Conservation (phyloP, 179 eudicot species). For the Carnegiea gigantea region DNA sequence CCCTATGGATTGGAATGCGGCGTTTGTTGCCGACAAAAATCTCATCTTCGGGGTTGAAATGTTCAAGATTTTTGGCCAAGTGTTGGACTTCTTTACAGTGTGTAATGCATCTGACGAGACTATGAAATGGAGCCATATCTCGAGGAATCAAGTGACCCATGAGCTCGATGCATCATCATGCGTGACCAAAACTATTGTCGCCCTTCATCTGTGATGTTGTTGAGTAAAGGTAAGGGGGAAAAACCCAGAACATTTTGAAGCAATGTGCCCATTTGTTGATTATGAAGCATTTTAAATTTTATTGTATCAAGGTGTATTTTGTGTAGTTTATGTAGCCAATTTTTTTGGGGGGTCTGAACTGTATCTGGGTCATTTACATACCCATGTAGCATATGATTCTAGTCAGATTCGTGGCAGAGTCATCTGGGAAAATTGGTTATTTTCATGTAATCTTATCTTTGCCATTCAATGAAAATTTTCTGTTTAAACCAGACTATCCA, state of each 20-base stretch:
- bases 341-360: constrained; percentile 14
- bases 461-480: neutral
- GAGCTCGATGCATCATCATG: constrained; percentile 89
- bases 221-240: neutral
- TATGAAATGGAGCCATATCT: constrained; percentile 74
- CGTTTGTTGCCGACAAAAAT: constrained; percentile 73
- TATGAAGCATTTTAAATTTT: neutral
- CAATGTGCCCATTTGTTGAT: constrained; percentile 6
- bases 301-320: constrained; percentile 15
- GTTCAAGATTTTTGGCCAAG: constrained; percentile 97
- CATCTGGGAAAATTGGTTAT: neutral
- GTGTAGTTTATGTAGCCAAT: constrained; percentile 8
- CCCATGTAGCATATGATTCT: constrained; percentile 15
- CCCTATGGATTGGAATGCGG: constrained; percentile 98
- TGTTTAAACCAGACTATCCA: neutral
- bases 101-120: constrained; percentile 52
- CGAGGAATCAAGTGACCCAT: constrained; percentile 67
- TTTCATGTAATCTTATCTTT: neutral
- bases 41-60: constrained; percentile 85
- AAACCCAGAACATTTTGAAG: constrained; percentile 10
- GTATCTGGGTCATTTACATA: neutral
- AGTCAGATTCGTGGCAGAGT: constrained; percentile 12
- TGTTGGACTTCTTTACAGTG: constrained; percentile 80
- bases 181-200: constrained; percentile 76
- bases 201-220: constrained; percentile 55